Evolutionary conservation across 805 yeast species (phyloP).

Genomic region (Peterozyma toletana): DNA sequence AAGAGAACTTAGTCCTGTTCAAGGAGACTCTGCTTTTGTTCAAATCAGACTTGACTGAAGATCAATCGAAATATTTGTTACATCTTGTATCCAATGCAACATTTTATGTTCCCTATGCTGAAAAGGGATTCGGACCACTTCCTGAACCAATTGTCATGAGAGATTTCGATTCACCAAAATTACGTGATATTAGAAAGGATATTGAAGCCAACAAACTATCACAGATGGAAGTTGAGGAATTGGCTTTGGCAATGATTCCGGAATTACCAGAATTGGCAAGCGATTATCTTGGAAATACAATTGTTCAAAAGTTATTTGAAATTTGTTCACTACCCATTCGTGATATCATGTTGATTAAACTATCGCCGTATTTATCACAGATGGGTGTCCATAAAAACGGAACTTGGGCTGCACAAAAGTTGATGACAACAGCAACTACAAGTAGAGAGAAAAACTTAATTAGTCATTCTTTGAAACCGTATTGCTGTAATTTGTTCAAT

Average conservation of each 20-base stretch:
- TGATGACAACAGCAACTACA: constrained; percentile 67
- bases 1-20: constrained; percentile 12
- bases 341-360: constrained; percentile 70
- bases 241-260: constrained; percentile 75
- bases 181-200: constrained; percentile 78
- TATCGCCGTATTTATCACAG: constrained; percentile 77
- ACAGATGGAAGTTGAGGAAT: constrained; percentile 65
- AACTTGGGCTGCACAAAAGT: constrained; percentile 98
- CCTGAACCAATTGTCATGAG: constrained; percentile 68
- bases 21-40: constrained; percentile 42
- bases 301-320: constrained; percentile 85
- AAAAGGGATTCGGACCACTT: constrained; percentile 61
- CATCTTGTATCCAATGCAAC: constrained; percentile 38
- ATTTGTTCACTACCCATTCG: constrained; percentile 63
- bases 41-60: constrained; percentile 53
- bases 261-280: constrained; percentile 88
- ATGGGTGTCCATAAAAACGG: constrained; percentile 97
- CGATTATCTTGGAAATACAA: constrained; percentile 93
- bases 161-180: constrained; percentile 79
- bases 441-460: constrained; percentile 60
- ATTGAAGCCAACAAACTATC: constrained; percentile 49
- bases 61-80: constrained; percentile 34
- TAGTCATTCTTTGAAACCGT: constrained; percentile 66
- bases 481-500: constrained; percentile 76
- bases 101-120: constrained; percentile 29